Percentiles rank a stretch among this genome's conserved stretches.
phyloP scores from a whole-genome alignment of 73 alveolate genomes.

The Effrenium voratum region DNA sequence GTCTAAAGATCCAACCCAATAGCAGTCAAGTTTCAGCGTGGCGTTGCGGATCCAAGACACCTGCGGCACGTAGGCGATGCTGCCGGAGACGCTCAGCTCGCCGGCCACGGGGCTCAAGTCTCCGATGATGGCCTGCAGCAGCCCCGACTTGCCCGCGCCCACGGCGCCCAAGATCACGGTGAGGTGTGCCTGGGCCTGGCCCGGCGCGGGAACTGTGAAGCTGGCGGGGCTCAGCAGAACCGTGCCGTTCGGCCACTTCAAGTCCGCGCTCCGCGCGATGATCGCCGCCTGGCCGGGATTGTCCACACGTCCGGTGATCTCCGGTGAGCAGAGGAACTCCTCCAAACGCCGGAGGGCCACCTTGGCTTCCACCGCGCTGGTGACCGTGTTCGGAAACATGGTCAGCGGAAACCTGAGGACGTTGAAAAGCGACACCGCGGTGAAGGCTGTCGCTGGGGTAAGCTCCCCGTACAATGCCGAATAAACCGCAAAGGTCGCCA shows the following conservation, averaged over 20 bases:
- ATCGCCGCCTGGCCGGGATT: background rate
- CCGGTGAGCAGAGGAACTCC: conserved; percentile 33
- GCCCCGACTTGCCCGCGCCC: conserved; percentile 88
- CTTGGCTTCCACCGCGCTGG: conserved; percentile 48
- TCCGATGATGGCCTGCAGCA: conserved; percentile 71
- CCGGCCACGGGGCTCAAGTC: conserved; percentile 45
- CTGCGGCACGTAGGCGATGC: conserved; percentile 95
- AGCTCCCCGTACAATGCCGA: conserved; percentile 14
- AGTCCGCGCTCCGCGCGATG: conserved; percentile 18
- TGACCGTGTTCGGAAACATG: conserved; percentile 66
- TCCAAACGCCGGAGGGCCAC: conserved; percentile 52
- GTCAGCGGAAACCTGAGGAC: conserved; percentile 79
- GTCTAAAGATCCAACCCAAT: too few species aligned
- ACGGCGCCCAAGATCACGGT: conserved; percentile 65
- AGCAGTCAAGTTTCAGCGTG: too few species aligned
- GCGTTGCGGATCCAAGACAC: conserved; percentile 96
- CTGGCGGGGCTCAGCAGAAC: conserved; percentile 23
- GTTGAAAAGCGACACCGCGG: conserved; percentile 92
- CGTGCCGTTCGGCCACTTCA: conserved; percentile 55
- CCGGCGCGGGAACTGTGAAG: conserved; percentile 75
- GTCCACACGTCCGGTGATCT: conserved; percentile 35
- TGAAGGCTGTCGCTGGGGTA: conserved; percentile 78
- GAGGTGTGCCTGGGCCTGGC: conserved; percentile 32
- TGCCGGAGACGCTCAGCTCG: background rate
- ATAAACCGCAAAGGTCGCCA: conserved; percentile 72